Percentiles rank a stretch among this genome's conserved stretches.
These are phyloP conservation scores for Capsicum chinense DNA, from an alignment of 257 asterid species.

Conservation along the genomic window DNA sequence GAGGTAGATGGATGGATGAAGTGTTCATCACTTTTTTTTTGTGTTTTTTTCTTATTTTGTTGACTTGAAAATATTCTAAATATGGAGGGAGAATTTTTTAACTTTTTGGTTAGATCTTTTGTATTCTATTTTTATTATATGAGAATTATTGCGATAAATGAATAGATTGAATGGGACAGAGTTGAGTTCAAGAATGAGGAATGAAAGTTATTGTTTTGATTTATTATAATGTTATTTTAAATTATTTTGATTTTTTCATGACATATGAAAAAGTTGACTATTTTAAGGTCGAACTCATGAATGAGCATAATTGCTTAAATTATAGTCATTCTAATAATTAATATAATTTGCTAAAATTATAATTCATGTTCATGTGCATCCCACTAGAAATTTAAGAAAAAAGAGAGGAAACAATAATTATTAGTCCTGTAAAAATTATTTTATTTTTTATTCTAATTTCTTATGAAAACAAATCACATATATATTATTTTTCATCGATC, in stretches of 20 bases:
- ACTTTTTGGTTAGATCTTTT: neutral
- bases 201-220: neutral
- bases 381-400: neutral
- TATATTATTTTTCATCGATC: too few relatives aligned
- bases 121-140: neutral
- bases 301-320: neutral
- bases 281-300: conserved; percentile 2
- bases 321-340: neutral
- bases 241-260: neutral
- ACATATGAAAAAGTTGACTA: conserved; percentile 23
- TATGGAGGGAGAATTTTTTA: neutral
- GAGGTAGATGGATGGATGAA: neutral
- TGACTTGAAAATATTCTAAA: neutral
- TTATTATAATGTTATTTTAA: neutral
- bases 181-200: neutral
- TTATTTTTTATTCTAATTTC: too few relatives aligned
- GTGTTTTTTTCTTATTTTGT: neutral
- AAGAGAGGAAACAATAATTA: neutral
- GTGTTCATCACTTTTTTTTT: conserved; percentile 22
- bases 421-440: too few relatives aligned
- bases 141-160: neutral
- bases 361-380: neutral
- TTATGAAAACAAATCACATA: too few relatives aligned
- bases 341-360: neutral
- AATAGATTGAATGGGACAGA: neutral